Base-by-base conservation (phyloP, 345 rosid species). In the Aquilaria malaccensis region DNA sequence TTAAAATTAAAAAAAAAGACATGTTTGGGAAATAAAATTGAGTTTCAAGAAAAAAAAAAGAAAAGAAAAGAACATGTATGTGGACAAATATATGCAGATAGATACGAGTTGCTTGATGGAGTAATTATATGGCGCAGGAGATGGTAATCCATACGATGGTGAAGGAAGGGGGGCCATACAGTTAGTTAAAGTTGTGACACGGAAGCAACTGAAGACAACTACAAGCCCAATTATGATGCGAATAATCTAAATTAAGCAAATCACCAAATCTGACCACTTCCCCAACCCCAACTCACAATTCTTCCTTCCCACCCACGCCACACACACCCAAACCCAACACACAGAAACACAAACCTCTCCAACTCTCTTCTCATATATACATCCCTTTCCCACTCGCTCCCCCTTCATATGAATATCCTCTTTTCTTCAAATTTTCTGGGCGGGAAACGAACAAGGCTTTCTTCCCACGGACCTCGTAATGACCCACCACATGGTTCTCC, bases 131-230 rank as follows among this genome's bases (percentile, higher is more conserved):
- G 43, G 5, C 43, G 5, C 43, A 37, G 7, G 7, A 37, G 7
- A 37, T 37, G 5, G 43, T 37, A 37, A 37, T 37, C 43, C 43
- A 37, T 37, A 22, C 22, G 22, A 22, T 22, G 22, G 22, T 59
- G 69, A 73, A 61, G 79, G 50, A 43, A 52, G 67, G 51, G 74
- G 83, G 82, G 61, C 79, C 84, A 81, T 67, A 46, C 7, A 37
- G 89, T 81, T 86, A 75, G 89, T 84, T 86, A 74, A 83, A 84
- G 84, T 59, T 78, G 85, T 86, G 73, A 61, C 57, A 74, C 72
- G 52, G 71, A 86, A 86, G 94, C 87, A 80, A 75, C 76, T 50
- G 57, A 70, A n/a, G 4, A 33, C 43, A 37, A 37, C 43, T 37
- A 37, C 43, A 49, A 30, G 50, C 56, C 53, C 13, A 31, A 52